Evolutionary conservation across 805 yeast genomes (phyloP), one percentile per base, ranked within the genome.

Genomic region (Debaryomyces prosopidis): DNA sequence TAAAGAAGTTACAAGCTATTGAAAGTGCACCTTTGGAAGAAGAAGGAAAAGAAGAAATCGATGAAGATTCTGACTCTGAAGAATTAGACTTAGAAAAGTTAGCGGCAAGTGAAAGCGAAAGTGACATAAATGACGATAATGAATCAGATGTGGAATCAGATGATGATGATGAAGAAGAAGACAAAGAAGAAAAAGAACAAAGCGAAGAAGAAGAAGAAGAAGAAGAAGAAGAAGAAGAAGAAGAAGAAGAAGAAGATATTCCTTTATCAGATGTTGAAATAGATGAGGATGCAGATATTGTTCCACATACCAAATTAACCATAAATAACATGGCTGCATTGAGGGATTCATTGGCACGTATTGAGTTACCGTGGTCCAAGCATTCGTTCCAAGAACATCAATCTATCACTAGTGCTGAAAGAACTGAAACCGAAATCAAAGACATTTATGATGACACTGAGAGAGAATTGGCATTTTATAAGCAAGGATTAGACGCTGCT

Each of bases 401-500:
- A 71, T 67, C 88, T 12, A 65, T 90, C 31, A 77, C 85, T 11
- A 77, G 91, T 36, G 70, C 73, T 11, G 79, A 71, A 14, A 77
- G 79, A 40, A 78, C 86, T 38, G 92, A 80, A 60, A 63, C 79
- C 16, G 80, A 80, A 44, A 85, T 87, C 59, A 86, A 80, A 60
- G 97, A 92, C 63, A 87, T 92, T 49, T 88, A 91, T 59, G 97
- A 94, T 61, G 99, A 94, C 58, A 87, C 97, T 36, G 92, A 90
- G 68, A 82, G 99, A 65, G 99, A 94, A 71, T 73, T 94, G 52
- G 95, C 96, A 19, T 92, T 94, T 59, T 94, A 91, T 69, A 90
- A 89, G 64, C 99, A 94, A 72, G 96, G 96, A 5, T 78, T 94
- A 46, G 85, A 81, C 42, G 95, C 97, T 3, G 94, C 87, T 23